Evolutionary conservation across 139 green algal species (phyloP).

Genomic region (Coccomyxa sp.): DNA sequence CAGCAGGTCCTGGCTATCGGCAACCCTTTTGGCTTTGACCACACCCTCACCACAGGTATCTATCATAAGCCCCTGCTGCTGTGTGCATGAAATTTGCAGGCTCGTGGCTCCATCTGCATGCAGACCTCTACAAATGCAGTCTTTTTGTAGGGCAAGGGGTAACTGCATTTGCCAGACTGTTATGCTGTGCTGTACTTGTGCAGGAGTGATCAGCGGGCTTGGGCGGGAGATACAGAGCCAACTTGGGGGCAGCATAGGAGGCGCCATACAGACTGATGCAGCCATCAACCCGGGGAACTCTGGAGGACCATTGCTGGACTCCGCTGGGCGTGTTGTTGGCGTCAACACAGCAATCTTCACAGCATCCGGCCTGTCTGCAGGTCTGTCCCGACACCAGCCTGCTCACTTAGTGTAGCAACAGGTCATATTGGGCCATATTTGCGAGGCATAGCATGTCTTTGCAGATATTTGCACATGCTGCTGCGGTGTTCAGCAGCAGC

Average conservation of each 20-base stretch:
- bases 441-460: no score
- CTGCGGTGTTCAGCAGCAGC: no score
- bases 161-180: background rate
- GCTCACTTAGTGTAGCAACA: no score
- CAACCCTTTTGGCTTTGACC: slow-evolving; percentile 61
- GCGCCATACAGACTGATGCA: slow-evolving; percentile 79
- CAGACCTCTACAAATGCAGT: background rate
- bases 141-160: background rate
- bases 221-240: slow-evolving; percentile 58
- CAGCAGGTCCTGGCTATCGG: slow-evolving; percentile 69
- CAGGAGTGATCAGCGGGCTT: slow-evolving; percentile 50
- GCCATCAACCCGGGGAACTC: slow-evolving; percentile 57
- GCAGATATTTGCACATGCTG: no score
- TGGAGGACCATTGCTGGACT: slow-evolving; percentile 75
- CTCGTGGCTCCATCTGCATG: background rate
- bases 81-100: background rate
- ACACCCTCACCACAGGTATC: slow-evolving; percentile 51
- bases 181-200: background rate
- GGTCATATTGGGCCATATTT: no score
- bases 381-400: no score
- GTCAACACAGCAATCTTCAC: slow-evolving; percentile 84
- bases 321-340: slow-evolving; percentile 44
- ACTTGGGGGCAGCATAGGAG: slow-evolving; percentile 41
- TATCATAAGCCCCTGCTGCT: background rate
- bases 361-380: slow-evolving; percentile 55